A percentile compares a stretch with the other conserved stretches of the same genome.
Evolutionary conservation across 1,139 yeast species (phyloP).

Genomic region (Suhomyces terraborum): DNA sequence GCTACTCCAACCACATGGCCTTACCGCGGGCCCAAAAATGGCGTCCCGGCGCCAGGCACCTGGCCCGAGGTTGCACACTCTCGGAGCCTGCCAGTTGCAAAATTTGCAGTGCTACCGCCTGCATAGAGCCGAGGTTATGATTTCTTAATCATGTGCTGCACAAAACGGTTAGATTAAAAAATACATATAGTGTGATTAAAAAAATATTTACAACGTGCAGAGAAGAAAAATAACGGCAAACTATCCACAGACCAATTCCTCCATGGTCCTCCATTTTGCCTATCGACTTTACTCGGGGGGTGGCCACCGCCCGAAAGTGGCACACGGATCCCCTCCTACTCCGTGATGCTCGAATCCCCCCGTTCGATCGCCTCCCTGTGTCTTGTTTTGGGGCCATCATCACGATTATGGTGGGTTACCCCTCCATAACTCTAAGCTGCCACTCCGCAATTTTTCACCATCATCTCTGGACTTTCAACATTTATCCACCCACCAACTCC

Average conservation of each 20-base stretch:
- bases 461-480: background rate
- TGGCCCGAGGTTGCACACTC: background rate
- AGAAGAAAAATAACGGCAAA: conserved; percentile 5
- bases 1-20: too few species aligned
- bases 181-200: conserved; percentile 5
- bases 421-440: background rate
- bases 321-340: too few species aligned
- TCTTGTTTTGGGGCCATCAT: background rate
- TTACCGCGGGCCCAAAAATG: too few species aligned
- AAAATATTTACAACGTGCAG: conserved; percentile 8
- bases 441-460: background rate
- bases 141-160: conserved; percentile 2
- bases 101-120: conserved; percentile 1
- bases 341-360: too few species aligned
- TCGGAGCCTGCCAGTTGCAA: conserved; percentile 7
- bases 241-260: background rate
- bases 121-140: conserved; percentile 8
- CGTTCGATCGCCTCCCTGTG: too few species aligned
- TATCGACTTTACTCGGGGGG: background rate
- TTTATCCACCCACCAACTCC: background rate
- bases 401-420: background rate
- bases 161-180: conserved; percentile 10
- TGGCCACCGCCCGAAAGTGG: too few species aligned
- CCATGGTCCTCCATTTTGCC: background rate
- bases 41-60: too few species aligned